A percentile compares a stretch with the other conserved stretches of the same genome.
Conservation (phyloP, 257 asterid genomes). For the Solanum sitiens region DNA sequence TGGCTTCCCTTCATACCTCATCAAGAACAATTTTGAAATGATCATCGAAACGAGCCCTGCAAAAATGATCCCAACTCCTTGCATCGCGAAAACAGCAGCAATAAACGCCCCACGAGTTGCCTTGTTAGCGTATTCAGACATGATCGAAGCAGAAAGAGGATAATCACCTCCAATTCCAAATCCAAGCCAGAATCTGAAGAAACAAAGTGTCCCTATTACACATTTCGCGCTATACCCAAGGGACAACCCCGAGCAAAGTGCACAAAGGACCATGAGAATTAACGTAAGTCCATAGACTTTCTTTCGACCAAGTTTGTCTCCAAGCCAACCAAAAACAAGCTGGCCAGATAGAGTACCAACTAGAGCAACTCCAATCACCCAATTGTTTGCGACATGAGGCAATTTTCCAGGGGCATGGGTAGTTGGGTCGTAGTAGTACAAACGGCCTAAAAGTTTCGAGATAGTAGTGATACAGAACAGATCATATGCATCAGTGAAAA, state of each 20-base stretch:
- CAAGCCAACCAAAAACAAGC: conserved; percentile 39
- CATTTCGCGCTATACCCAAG: conserved; percentile 15
- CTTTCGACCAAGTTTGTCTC: conserved; percentile 36
- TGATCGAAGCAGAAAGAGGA: conserved; percentile 47
- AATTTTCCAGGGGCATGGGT: conserved; percentile 12
- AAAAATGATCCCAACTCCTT: conserved; percentile 37
- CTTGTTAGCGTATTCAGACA: conserved; percentile 46
- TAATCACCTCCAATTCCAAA: conserved; percentile 49
- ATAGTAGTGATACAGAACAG: conserved; percentile 39
- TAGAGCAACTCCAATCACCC: conserved; percentile 39
- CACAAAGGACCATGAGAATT: conserved; percentile 28
- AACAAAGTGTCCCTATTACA: conserved; percentile 42
- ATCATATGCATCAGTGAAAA: conserved; percentile 65
- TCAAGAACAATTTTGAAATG: conserved; percentile 18
- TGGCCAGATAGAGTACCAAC: conserved; percentile 36
- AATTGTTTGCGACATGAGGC: conserved; percentile 21
- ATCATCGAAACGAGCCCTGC: conserved; percentile 30
- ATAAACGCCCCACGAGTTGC: conserved; percentile 43
- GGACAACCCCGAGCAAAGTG: conserved; percentile 36
- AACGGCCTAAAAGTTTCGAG: conserved; percentile 35
- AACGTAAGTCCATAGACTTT: conserved; percentile 32
- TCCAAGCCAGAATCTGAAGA: conserved; percentile 46
- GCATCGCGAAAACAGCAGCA: conserved; percentile 47
- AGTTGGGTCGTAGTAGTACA: conserved; percentile 28
- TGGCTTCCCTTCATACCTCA: conserved; percentile 16